Conservation (phyloP, 352 stramenopile species). For the Pythium folliculosum region DNA sequence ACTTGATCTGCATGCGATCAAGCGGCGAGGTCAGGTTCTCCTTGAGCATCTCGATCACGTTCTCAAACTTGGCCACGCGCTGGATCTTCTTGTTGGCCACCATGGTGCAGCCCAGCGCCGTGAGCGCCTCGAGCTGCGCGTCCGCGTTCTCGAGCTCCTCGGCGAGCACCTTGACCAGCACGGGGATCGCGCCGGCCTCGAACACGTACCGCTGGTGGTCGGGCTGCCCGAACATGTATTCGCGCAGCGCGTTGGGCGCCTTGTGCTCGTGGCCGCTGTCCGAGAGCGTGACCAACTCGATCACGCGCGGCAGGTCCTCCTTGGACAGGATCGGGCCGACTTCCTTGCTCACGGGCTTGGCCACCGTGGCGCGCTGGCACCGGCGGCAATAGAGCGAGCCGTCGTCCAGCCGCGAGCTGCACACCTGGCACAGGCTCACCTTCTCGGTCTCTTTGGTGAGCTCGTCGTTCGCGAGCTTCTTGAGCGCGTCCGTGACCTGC, state of each 20-base stretch:
- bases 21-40: not conserved
- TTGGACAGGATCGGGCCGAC: conserved; percentile 6
- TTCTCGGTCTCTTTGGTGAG: not conserved
- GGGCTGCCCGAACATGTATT: conserved; percentile 11
- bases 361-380: not conserved
- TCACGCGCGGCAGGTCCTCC: conserved; percentile 10
- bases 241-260: conserved; percentile 6
- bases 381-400: not conserved
- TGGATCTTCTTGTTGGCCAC: conserved; percentile 13
- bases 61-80: conserved; percentile 5
- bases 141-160: not conserved
- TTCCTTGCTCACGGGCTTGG: not conserved
- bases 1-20: conserved; percentile 3
- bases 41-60: not conserved
- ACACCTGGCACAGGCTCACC: conserved; percentile 2
- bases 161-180: conserved; percentile 9
- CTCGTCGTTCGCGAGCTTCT: conserved; percentile 10
- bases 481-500: conserved; percentile 1
- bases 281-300: conserved; percentile 9
- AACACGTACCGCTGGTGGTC: conserved; percentile 5
- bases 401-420: not conserved
- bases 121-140: conserved; percentile 1
- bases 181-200: conserved; percentile 9
- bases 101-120: not conserved
- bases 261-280: conserved; percentile 7